Conservation (phyloP, 176 grass and related monocot genomes). For the Avena atlantica region DNA sequence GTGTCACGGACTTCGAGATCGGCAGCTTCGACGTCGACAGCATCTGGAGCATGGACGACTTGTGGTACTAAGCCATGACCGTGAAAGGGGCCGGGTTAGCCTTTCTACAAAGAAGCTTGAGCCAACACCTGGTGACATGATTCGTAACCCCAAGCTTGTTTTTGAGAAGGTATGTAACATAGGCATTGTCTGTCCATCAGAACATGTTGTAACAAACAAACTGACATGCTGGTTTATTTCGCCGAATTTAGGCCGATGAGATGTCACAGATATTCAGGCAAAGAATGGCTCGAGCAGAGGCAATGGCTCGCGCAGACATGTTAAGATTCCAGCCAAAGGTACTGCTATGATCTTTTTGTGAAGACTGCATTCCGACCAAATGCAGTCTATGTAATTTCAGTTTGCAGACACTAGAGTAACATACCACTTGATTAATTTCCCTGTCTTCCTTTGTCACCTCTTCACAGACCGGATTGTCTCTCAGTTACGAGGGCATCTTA, state of each 20-base stretch:
- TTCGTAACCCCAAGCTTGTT: conserved; percentile 90
- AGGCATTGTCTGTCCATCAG: not conserved
- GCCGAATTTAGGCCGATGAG: conserved; percentile 74
- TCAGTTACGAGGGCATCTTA: conserved; percentile 86
- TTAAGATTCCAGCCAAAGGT: conserved; percentile 97
- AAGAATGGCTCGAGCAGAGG: conserved; percentile 92
- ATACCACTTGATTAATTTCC: conserved; percentile 23
- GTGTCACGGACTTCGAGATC: conserved; percentile 71
- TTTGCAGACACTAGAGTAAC: not conserved
- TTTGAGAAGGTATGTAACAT: conserved; percentile 70
- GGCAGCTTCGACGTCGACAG: conserved; percentile 66
- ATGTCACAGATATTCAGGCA: conserved; percentile 99
- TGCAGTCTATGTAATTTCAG: not conserved
- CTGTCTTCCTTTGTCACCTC: conserved; percentile 18
- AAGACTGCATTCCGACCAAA: not conserved
- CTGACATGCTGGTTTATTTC: conserved; percentile 36
- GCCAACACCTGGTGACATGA: conserved; percentile 96
- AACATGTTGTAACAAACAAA: conserved; percentile 14
- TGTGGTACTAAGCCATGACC: conserved; percentile 92
- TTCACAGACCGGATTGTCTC: conserved; percentile 84
- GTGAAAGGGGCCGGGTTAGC: conserved; percentile 92
- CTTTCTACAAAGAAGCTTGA: conserved; percentile 97
- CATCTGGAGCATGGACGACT: conserved; percentile 76
- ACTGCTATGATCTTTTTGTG: conserved; percentile 31
- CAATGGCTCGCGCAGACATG: conserved; percentile 94